phyloP scores from a whole-genome alignment of 179 eudicot species.

The Pouteria campechiana region DNA sequence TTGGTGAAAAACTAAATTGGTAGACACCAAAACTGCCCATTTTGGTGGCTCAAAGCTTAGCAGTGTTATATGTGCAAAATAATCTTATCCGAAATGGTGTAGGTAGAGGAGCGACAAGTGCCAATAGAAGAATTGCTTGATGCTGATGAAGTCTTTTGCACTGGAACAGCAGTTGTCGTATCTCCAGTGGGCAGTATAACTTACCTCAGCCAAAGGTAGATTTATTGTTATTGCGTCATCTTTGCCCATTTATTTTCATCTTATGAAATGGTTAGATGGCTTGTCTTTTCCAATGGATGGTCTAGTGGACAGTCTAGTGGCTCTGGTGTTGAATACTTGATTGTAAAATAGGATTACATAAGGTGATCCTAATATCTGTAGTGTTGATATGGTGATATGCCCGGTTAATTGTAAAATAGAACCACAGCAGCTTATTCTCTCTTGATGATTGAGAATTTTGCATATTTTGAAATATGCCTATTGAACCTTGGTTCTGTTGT shows the following conservation, averaged over 20 bases:
- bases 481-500: too few relatives aligned
- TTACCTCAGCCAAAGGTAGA: conserved; percentile 58
- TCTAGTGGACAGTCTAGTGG: too few relatives aligned
- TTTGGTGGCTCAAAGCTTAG: neutral
- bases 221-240: neutral
- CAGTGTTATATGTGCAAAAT: conserved; percentile 4
- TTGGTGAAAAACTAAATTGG: too few relatives aligned
- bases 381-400: too few relatives aligned
- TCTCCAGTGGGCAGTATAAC: conserved; percentile 96
- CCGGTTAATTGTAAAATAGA: too few relatives aligned
- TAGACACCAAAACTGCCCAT: neutral
- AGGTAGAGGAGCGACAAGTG: conserved; percentile 71
- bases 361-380: too few relatives aligned
- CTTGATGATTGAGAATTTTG: too few relatives aligned
- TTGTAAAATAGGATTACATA: too few relatives aligned
- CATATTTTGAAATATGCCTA: too few relatives aligned
- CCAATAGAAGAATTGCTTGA: conserved; percentile 71
- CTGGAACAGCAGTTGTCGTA: conserved; percentile 93
- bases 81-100: conserved; percentile 7
- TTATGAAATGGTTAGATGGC: neutral
- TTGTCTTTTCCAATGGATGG: neutral
- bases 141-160: conserved; percentile 98
- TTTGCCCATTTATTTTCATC: neutral
- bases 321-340: too few relatives aligned
- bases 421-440: too few relatives aligned